Conservation (phyloP, 768 basidiomycete species). For the Pleurotus giganteus region DNA sequence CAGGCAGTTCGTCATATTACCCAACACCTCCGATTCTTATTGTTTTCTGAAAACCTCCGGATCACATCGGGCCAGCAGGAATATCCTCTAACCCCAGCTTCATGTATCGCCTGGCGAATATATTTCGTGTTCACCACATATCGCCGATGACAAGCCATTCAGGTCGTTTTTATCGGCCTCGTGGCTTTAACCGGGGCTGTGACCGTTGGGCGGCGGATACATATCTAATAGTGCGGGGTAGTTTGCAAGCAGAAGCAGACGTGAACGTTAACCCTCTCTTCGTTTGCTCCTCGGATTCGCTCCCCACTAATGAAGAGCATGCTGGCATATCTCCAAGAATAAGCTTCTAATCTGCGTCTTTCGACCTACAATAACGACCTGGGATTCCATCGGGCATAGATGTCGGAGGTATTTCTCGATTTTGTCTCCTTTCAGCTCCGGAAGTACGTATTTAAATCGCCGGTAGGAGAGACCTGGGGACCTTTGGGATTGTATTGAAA, state of each 20-base stretch:
- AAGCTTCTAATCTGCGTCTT: background rate
- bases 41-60: conserved; percentile 4
- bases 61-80: conserved; percentile 4
- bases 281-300: background rate
- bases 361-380: background rate
- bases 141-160: background rate
- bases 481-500: background rate
- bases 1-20: background rate
- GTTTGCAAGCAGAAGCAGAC: background rate
- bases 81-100: background rate
- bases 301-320: background rate
- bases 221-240: no score
- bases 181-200: background rate
- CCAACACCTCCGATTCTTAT: background rate
- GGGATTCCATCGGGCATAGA: background rate
- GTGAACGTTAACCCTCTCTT: background rate
- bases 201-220: background rate
- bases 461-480: conserved; percentile 1
- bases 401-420: conserved; percentile 7
- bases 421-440: conserved; percentile 2
- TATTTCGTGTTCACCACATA: background rate
- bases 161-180: background rate
- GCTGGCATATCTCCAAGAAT: background rate
- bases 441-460: conserved; percentile 12
- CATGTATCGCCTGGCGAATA: background rate